These are phyloP conservation scores for Microdochium paspali DNA, from an alignment of 2,329 filamentous ascomycete genomes.

Conservation along the genomic window DNA sequence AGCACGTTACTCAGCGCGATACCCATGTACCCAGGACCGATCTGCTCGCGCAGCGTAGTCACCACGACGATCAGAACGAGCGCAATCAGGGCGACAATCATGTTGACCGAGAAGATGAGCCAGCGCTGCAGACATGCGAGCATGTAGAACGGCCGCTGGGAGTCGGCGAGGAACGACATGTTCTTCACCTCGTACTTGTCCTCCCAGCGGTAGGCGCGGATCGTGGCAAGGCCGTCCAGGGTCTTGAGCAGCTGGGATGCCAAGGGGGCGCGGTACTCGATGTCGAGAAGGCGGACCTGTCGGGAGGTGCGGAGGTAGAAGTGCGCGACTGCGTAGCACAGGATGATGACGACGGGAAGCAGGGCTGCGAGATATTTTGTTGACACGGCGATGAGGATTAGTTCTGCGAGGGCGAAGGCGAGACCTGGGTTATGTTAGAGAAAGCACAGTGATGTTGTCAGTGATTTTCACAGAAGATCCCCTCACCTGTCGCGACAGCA, in stretches of 20 bases:
- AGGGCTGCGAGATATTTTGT: constrained; percentile 32
- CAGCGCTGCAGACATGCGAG: constrained; percentile 39
- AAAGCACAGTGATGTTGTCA: neutral
- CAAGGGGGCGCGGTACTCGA: constrained; percentile 38
- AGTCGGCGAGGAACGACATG: constrained; percentile 26
- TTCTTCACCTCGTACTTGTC: constrained; percentile 24
- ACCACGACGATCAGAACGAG: constrained; percentile 32
- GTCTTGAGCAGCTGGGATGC: constrained; percentile 42
- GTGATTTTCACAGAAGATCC: neutral
- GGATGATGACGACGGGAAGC: constrained; percentile 29
- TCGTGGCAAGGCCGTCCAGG: constrained; percentile 33
- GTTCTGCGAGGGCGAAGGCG: constrained; percentile 23
- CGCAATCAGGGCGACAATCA: constrained; percentile 32
- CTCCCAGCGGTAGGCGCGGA: constrained; percentile 42
- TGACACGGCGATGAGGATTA: constrained; percentile 31
- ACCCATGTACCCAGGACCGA: constrained; percentile 20
- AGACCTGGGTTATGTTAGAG: constrained; percentile 22
- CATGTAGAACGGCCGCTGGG: constrained; percentile 39
- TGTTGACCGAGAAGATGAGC: constrained; percentile 35
- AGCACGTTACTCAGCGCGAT: constrained; percentile 16
- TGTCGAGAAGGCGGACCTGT: constrained; percentile 42
- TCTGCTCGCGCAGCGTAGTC: constrained; percentile 14
- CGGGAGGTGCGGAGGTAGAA: constrained; percentile 45
- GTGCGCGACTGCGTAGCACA: constrained; percentile 36
- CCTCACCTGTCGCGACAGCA: neutral